Evolutionary conservation across 139 green algal species (phyloP), one percentile per base, ranked within the genome.

Genomic region (Asterochloris sp.): DNA sequence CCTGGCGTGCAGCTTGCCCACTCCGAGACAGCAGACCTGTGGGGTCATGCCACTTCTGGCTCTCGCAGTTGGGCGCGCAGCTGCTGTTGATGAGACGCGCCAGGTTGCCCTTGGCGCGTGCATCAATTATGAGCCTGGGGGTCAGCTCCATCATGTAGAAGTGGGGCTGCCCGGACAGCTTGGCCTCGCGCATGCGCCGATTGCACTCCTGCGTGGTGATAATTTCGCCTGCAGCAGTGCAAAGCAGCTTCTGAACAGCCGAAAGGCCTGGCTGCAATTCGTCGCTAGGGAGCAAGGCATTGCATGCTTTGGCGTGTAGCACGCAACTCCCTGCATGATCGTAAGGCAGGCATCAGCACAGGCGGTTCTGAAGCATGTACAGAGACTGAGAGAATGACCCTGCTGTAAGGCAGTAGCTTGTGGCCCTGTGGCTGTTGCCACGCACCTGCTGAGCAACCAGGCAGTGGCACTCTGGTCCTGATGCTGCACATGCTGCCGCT

Each of bases 61-160:
- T 95, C 88, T 95, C 91, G 85, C 93, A 97, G 85, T 98, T 98
- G 60, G 95, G 93, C 23, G 93, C 91, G 85, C 95, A 98, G 83
- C 87, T 94, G 85, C 83, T 92, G 90, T 98, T 98, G 71, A 98
- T 87, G 73, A 97, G 86, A 54, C 95, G 90, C 6, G 93, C 92
- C 19, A 92, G 24, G 84, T 93, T 97, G 80, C 94, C 94, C 78
- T 93, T 94, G 69, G 80, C 69, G 47, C 90, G 86, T 0, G 95
- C 95, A 74, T 98, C 95, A 63, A 98, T 95, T 84, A 95, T 93
- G 67, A 94, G 86, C 61, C 91, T 90, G 0, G 89, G 84, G 14
- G 64, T 78, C 75, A 96, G 89, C 87, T 96, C 94, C 94, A 97
- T 97, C 84, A 97, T 94, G 91, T 97, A 97, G 76, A 95, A 96